Percentiles rank a stretch among this genome's conserved stretches.
phyloP scores from a whole-genome alignment of 345 rosid genomes.

The Kandelia obovata region DNA sequence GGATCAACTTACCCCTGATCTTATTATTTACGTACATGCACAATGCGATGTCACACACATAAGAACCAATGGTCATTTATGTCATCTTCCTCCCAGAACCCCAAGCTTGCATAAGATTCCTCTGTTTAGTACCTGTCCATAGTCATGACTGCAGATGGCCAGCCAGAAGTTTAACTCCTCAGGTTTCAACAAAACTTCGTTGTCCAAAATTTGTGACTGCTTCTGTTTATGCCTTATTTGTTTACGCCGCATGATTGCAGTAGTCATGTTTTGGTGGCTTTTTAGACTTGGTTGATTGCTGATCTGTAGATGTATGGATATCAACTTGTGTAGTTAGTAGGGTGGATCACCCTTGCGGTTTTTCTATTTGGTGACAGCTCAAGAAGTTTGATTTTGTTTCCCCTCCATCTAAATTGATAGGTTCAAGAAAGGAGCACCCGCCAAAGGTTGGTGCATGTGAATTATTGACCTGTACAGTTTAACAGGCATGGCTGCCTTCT shows the following conservation, averaged over 20 bases:
- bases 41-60: too few relatives aligned
- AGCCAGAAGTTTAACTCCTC: too few relatives aligned
- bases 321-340: too few relatives aligned
- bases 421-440: not conserved
- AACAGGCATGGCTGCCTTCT: not conserved
- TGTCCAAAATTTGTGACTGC: too few relatives aligned
- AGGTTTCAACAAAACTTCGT: not conserved
- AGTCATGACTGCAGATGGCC: too few relatives aligned
- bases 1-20: not conserved
- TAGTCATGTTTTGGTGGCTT: not conserved
- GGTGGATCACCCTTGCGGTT: not conserved
- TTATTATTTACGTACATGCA: not conserved
- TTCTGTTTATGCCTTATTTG: too few relatives aligned
- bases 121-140: too few relatives aligned
- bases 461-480: conserved; percentile 1
- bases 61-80: too few relatives aligned
- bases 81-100: too few relatives aligned
- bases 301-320: too few relatives aligned
- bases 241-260: not conserved
- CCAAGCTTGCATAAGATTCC: too few relatives aligned
- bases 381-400: not conserved
- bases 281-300: not conserved
- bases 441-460: not conserved
- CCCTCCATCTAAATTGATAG: not conserved
- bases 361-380: not conserved